Base-by-base conservation (phyloP, 2,329 filamentous ascomycete species). In the Trichoderma gracile region DNA sequence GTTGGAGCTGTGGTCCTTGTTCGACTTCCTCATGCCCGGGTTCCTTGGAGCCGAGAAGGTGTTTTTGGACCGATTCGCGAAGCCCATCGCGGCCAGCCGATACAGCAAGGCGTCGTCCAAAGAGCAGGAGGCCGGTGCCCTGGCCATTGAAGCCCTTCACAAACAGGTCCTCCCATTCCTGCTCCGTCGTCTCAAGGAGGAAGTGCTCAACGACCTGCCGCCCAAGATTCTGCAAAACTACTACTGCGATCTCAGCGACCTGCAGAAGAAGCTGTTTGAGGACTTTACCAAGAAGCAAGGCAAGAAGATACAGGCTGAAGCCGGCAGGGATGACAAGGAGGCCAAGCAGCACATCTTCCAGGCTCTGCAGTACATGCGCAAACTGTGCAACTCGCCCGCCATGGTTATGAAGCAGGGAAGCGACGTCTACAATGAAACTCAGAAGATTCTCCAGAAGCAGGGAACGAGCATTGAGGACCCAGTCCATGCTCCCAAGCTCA, bases 161-260 rank as follows among this genome's bases (percentile, higher is more conserved):
- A 99, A 99, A 76, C 95, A 99, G 74, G 96, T 99, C 1, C 81
- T 99, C 40, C 95, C 95, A 1, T 99, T 99, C 88, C 82, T 99
- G 67, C 86, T 99, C 45, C 92, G 95, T 66, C 93, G 95, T 71
- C 84, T 99, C 70, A 99, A 99, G 79, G 95, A 99, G 78, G 95
- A 99, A 76, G 95, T 99, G 19, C 82, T 99, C 66, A 91, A 99
- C 70, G 95, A 99, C 72, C 82, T 99, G 9, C 95, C 95, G 2
- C 95, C 95, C 8, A 99, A 99, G 86, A 99, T 99, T 72, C 81
- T 99, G 58, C 95, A 99, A 75, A 99, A 99, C 77, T 99, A 99
- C 80, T 99, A 99, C 79, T 99, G 95, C 76, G 95, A 99, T 73
- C 88, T 97, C 19, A 97, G 92, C 72, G 95, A 99, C 64, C 81